phyloP scores from a whole-genome alignment of 306 rosid species.

The Rubus idaeus region DNA sequence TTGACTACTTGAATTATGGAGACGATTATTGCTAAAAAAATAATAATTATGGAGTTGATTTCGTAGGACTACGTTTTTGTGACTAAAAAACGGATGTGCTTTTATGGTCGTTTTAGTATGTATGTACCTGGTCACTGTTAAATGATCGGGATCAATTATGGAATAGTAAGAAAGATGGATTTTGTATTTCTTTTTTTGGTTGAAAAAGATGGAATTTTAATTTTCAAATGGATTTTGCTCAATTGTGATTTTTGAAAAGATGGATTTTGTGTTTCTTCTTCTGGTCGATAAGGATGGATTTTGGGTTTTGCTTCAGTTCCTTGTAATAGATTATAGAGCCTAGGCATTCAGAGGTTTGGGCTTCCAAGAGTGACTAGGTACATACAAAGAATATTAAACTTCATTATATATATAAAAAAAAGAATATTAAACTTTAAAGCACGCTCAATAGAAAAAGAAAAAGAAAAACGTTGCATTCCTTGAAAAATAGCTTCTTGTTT shows the following conservation, averaged over 20 bases:
- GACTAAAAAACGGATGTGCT: neutral
- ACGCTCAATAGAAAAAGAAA: neutral
- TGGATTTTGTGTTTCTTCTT: too few relatives aligned
- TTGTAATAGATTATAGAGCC: too few relatives aligned
- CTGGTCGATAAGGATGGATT: too few relatives aligned
- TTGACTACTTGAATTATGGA: neutral
- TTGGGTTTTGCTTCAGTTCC: neutral
- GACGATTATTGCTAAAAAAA: too few relatives aligned
- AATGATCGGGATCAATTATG: neutral
- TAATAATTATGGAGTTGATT: neutral
- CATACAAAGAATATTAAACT: neutral
- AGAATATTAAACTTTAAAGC: neutral
- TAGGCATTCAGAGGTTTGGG: neutral
- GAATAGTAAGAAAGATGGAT: neutral
- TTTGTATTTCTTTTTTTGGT: too few relatives aligned
- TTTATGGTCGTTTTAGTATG: neutral
- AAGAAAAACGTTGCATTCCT: neutral
- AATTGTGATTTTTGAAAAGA: neutral
- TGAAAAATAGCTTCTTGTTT: neutral
- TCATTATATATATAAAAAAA: too few relatives aligned
- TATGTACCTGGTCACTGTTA: too few relatives aligned
- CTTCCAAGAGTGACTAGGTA: too few relatives aligned
- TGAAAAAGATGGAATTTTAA: too few relatives aligned
- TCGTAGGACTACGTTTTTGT: neutral
- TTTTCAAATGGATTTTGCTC: neutral